A percentile compares a stretch with the other conserved stretches of the same genome.
phyloP scores from a whole-genome alignment of 139 green algal genomes.

The Pycnococcus provasolii region DNA sequence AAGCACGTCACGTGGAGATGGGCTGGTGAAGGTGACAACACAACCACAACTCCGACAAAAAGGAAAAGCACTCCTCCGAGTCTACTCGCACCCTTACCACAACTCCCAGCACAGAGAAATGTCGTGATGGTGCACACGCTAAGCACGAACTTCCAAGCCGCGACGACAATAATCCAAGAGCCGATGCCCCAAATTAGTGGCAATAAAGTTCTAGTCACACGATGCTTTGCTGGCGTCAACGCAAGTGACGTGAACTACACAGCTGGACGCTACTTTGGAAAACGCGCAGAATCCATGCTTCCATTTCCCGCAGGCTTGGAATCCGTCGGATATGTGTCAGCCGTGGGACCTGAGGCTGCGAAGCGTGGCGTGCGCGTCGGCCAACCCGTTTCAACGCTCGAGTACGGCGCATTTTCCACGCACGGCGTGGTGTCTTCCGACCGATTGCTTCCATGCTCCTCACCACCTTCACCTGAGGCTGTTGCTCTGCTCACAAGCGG shows the following conservation, averaged over 20 bases:
- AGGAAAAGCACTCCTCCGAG: neutral
- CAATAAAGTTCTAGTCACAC: slow-evolving; percentile 13
- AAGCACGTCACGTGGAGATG: neutral
- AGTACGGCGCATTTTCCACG: slow-evolving; percentile 25
- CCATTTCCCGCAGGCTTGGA: slow-evolving; percentile 22
- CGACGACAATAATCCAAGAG: slow-evolving; percentile 11
- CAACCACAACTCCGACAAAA: neutral
- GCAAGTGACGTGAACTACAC: slow-evolving; percentile 27
- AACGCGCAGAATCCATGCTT: slow-evolving; percentile 10
- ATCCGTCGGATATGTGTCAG: slow-evolving; percentile 19
- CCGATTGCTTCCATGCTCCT: slow-evolving; percentile 29
- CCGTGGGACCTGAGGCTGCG: slow-evolving; percentile 15
- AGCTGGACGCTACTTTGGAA: slow-evolving; percentile 19
- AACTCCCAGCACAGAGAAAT: neutral
- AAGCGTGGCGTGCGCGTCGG: slow-evolving; percentile 5
- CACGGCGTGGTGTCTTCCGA: slow-evolving; percentile 5
- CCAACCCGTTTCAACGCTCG: slow-evolving; percentile 16
- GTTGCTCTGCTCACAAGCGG: slow-evolving; percentile 71
- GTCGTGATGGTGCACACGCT: slow-evolving; percentile 15
- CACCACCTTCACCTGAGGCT: slow-evolving; percentile 42
- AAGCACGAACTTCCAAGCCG: slow-evolving; percentile 16
- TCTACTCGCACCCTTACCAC: neutral
- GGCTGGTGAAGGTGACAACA: neutral
- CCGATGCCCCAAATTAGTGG: neutral
- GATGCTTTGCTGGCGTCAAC: slow-evolving; percentile 24